Conservation (phyloP, 1,284 basidiomycete genomes). For the Sanghuangporus baumii region DNA sequence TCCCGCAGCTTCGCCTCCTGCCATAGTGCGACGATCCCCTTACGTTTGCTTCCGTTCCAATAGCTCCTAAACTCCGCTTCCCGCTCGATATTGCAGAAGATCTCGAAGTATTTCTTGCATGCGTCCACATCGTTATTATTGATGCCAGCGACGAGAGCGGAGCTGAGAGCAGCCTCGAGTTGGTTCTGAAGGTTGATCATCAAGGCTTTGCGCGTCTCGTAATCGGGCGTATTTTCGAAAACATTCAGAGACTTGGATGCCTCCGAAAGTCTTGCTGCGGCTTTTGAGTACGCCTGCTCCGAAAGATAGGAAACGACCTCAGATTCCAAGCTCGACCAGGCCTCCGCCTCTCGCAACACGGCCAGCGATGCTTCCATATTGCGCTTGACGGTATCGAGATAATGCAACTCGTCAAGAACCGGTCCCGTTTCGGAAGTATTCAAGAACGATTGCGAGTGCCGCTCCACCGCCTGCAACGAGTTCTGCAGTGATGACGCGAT, state of each 20-base stretch:
- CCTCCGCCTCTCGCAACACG: slow-evolving; percentile 86
- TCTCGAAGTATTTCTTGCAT: slow-evolving; percentile 75
- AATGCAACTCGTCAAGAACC: slow-evolving; percentile 68
- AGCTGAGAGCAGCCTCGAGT: slow-evolving; percentile 83
- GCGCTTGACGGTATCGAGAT: slow-evolving; percentile 76
- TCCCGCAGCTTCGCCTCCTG: slow-evolving; percentile 47
- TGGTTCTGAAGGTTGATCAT: slow-evolving; percentile 91
- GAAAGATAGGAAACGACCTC: slow-evolving; percentile 80
- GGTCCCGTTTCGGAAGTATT: slow-evolving; percentile 48
- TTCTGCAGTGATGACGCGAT: slow-evolving; percentile 72
- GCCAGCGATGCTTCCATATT: slow-evolving; percentile 84
- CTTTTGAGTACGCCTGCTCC: slow-evolving; percentile 78
- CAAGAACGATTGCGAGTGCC: slow-evolving; percentile 41
- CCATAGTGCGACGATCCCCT: slow-evolving; percentile 66
- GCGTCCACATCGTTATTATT: slow-evolving; percentile 65
- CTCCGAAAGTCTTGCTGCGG: slow-evolving; percentile 83
- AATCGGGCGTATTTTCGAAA: slow-evolving; percentile 86
- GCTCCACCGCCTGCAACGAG: slow-evolving; percentile 50
- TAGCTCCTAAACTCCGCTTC: slow-evolving; percentile 89
- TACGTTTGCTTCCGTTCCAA: slow-evolving; percentile 80
- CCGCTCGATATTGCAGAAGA: slow-evolving; percentile 86
- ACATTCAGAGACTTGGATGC: slow-evolving; percentile 83
- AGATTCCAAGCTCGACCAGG: slow-evolving; percentile 89
- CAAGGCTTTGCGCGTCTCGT: slow-evolving; percentile 75
- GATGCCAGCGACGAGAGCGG: slow-evolving; percentile 80